These are phyloP conservation scores for Lophiostoma macrostomum DNA, from an alignment of 495 filamentous ascomycete genomes.

Conservation along the genomic window DNA sequence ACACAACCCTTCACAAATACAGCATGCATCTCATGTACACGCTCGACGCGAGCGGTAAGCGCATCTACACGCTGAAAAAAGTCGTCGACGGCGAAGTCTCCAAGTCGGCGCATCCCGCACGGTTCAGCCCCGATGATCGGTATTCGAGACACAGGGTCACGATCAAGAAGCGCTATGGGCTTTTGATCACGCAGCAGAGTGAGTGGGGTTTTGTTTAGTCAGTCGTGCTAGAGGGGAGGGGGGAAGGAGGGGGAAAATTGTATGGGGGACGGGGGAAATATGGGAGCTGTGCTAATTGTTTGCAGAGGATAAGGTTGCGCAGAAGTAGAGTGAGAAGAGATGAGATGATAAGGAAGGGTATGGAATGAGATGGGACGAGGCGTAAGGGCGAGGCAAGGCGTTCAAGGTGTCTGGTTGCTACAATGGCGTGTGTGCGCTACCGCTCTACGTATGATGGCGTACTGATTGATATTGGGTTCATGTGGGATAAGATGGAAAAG, in stretches of 20 bases:
- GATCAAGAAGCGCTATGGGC: constrained; percentile 84
- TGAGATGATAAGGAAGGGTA: not conserved
- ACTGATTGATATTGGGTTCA: no score
- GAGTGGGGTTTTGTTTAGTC: constrained; percentile 35
- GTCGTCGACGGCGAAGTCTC: constrained; percentile 74
- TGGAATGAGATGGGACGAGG: no score
- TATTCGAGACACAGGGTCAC: constrained; percentile 91
- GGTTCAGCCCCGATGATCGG: constrained; percentile 97
- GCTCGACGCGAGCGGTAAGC: constrained; percentile 71
- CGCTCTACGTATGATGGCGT: no score
- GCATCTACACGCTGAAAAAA: constrained; percentile 87
- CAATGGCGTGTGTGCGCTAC: no score
- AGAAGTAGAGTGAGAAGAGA: constrained; percentile 28
- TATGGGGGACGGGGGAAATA: not conserved
- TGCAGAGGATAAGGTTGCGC: constrained; percentile 36
- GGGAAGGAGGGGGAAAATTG: not conserved
- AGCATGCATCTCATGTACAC: constrained; percentile 91
- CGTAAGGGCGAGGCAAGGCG: not conserved
- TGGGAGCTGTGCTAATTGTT: constrained; percentile 6
- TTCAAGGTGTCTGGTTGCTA: no score
- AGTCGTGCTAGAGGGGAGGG: not conserved
- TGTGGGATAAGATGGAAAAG: no score
- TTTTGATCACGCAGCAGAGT: constrained; percentile 84
- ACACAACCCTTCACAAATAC: no score
- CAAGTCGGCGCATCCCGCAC: constrained; percentile 91